Evolutionary conservation across 2,329 filamentous ascomycete species (phyloP), one percentile per base, ranked within the genome.

Genomic region (Zymoseptoria ardabiliae): DNA sequence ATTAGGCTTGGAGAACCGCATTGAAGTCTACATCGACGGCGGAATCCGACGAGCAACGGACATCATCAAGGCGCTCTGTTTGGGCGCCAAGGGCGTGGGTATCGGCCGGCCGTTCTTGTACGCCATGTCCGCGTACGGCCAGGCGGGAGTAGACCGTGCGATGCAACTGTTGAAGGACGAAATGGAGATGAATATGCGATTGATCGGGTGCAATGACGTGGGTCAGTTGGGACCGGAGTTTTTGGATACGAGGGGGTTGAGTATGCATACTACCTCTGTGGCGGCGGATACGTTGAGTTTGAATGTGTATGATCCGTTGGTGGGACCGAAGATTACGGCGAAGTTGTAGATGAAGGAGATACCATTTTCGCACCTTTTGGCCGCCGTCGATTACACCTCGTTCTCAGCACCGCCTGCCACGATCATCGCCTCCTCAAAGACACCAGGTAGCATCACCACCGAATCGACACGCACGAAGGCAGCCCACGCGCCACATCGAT

Each of bases 141-240:
- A 90, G 61, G 81, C 87, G 2, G 94, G 94, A 64, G 93, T 97
- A 20, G 90, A 95, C 71, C 84, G 90, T 35, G 94, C 94, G 30
- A 96, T 97, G 88, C 88, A 91, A 63, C 59, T 75, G 59, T 60
- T 74, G 55, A 73, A 71, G 78, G 94, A 97, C 70, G 94, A 99
- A 81, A 90, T 99, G 84, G 91, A 95, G 78, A 97, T 97, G 93
- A 94, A 93, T 71, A 97, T 99, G 94, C 85, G 94, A 6, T 78
- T 99, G 63, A 91, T 99, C 67, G 94, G 94, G 9, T 89, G 86
- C 60, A 83, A 81, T 20, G 86, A 77, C 61, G 75, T 99, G 30
- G 85, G 85, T 41, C 86, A 99, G 67, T 77, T 99, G 63, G 90
- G 89, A 63, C 88, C 92, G 0, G 86, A 85, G 23, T 77, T 99